phyloP scores from a whole-genome alignment of 176 grass and related monocot genomes.

The maize (Zea mays) region Zm-B73-REFERENCE-NAM-5.0 NC_050102.1:162424001-162424500 shows the following conservation, averaged over 20 bases:
- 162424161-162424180: conserved; percentile 40
- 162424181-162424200: conserved; percentile 41
- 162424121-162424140: conserved; percentile 7
- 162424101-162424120: conserved; percentile 15
- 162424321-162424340: neutral
- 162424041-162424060: conserved; percentile 52
- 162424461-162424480: neutral
- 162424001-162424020: conserved; percentile 47
- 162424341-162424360: neutral
- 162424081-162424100: neutral
- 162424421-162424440: conserved; percentile 7
- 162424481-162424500: neutral
- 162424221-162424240: conserved; percentile 51
- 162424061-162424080: conserved; percentile 41
- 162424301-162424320: neutral
- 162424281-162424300: conserved; percentile 26
- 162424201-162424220: conserved; percentile 55
- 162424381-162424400: neutral
- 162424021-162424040: conserved; percentile 56
- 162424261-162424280: conserved; percentile 23
- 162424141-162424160: conserved; percentile 39
- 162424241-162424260: conserved; percentile 27
- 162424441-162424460: conserved; percentile 41
- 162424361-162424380: neutral
- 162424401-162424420: conserved; percentile 27